Percentiles rank a stretch among this genome's conserved stretches.
Evolutionary conservation across 192 early-diverging fungal species (phyloP).

Genomic region (Coemansia sp.): DNA sequence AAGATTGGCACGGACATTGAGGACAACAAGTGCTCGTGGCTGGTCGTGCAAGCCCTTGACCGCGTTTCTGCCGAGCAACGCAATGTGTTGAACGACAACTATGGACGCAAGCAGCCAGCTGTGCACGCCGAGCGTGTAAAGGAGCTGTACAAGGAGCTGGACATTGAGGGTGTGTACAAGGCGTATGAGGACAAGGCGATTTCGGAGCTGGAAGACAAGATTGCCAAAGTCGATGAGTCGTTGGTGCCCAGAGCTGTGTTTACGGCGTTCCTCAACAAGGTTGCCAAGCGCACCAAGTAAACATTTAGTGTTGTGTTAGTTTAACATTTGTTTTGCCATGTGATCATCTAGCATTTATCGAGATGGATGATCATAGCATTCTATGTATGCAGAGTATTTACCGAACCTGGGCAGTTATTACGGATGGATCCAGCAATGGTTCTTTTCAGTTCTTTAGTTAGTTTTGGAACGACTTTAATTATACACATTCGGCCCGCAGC

Average conservation of each 20-base stretch:
- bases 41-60: conserved; percentile 89
- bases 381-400: too few species aligned
- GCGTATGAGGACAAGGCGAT: conserved; percentile 89
- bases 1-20: conserved; percentile 99
- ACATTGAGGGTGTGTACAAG: conserved; percentile 76
- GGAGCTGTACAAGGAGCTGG: conserved; percentile 76
- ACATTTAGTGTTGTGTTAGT: too few species aligned
- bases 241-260: conserved; percentile 83
- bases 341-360: too few species aligned
- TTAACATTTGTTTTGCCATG: too few species aligned
- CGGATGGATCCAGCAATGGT: too few species aligned
- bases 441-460: too few species aligned
- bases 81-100: conserved; percentile 84
- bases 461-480: too few species aligned
- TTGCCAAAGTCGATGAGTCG: conserved; percentile 79
- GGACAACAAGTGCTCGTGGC: conserved; percentile 99
- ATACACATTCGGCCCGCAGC: too few species aligned
- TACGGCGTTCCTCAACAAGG: conserved; percentile 88
- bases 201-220: conserved; percentile 68
- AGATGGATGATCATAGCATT: too few species aligned
- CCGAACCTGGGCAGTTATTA: too few species aligned
- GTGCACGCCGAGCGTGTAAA: conserved; percentile 81
- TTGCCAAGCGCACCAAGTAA: conserved; percentile 92
- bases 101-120: conserved; percentile 78
- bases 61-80: conserved; percentile 81